Conservation (phyloP, 1,139 yeast genomes). For the Arxiozyma heterogenica region DNA sequence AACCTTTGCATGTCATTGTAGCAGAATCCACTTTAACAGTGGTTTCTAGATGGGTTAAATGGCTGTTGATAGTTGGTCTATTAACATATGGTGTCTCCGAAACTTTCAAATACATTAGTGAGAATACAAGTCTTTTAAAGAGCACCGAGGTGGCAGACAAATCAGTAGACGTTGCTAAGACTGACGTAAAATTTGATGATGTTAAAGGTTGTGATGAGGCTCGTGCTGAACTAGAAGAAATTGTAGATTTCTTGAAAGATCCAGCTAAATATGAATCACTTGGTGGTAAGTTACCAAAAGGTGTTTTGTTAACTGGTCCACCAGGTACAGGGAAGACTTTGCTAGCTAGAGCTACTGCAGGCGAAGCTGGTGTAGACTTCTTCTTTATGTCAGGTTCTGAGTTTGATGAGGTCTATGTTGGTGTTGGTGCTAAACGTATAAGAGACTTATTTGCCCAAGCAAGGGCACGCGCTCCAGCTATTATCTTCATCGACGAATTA, state of each 20-base stretch:
- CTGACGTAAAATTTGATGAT: slow-evolving; percentile 82
- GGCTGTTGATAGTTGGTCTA: slow-evolving; percentile 76
- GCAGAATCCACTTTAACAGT: slow-evolving; percentile 74
- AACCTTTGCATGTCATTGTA: slow-evolving; percentile 85
- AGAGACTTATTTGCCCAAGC: slow-evolving; percentile 92
- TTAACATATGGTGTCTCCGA: slow-evolving; percentile 64
- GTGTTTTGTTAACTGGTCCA: slow-evolving; percentile 94
- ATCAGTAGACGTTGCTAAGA: slow-evolving; percentile 73
- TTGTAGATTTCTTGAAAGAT: slow-evolving; percentile 91
- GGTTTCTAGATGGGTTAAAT: slow-evolving; percentile 78
- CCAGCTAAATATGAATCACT: slow-evolving; percentile 93
- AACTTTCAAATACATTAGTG: slow-evolving; percentile 70
- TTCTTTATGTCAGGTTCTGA: slow-evolving; percentile 98
- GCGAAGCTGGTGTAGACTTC: slow-evolving; percentile 98
- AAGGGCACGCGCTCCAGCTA: slow-evolving; percentile 91
- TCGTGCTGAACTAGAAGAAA: slow-evolving; percentile 90
- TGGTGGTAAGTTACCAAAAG: slow-evolving; percentile 96
- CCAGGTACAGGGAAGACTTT: slow-evolving; percentile 99
- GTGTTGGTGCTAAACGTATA: slow-evolving; percentile 97
- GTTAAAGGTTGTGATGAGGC: slow-evolving; percentile 99
- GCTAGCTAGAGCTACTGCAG: slow-evolving; percentile 96
- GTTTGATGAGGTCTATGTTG: slow-evolving; percentile 94
- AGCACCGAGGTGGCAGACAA: slow-evolving; percentile 67
- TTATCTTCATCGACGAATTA: slow-evolving; percentile 89
- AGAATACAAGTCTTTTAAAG: slow-evolving; percentile 75